Conservation (phyloP, 768 basidiomycete genomes). For the Naematelia aurantialba region DNA sequence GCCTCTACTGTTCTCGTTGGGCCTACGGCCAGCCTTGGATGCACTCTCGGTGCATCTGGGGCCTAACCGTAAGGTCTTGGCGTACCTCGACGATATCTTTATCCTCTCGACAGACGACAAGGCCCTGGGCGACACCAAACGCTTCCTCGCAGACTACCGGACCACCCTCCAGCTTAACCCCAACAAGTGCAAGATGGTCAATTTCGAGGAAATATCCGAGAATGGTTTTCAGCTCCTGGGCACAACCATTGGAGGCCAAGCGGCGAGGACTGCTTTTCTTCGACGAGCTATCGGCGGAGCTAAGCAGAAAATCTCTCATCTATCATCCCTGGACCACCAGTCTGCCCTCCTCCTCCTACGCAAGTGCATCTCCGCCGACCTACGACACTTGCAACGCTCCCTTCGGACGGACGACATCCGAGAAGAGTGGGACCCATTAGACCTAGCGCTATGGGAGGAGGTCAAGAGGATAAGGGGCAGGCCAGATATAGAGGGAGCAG, state of each 20-base stretch:
- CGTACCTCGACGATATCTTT: constrained; percentile 32
- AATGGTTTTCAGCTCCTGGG: neutral
- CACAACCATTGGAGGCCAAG: constrained; percentile 4
- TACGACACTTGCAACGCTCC: constrained; percentile 14
- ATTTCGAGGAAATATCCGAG: neutral
- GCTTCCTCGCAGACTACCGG: neutral
- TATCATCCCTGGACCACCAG: constrained; percentile 6
- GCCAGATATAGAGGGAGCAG: neutral
- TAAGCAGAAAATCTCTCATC: neutral
- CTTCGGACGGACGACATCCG: constrained; percentile 6
- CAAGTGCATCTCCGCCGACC: constrained; percentile 3
- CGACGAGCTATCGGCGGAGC: neutral
- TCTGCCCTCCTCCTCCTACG: constrained; percentile 18
- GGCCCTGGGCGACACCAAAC: neutral
- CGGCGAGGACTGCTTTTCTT: constrained; percentile 5
- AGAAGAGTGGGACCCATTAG: neutral
- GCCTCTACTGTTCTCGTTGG: constrained; percentile 24
- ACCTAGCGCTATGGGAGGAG: neutral
- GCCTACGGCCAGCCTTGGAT: constrained; percentile 13
- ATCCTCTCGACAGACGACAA: constrained; percentile 13
- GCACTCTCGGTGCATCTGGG: constrained; percentile 15
- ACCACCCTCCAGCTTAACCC: constrained; percentile 11
- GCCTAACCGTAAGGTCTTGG: constrained; percentile 9
- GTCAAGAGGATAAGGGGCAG: too few relatives aligned
- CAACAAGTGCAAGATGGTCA: constrained; percentile 7